Conservation (phyloP, 2,329 filamentous ascomycete genomes). For the Colletotrichum australisinense region DNA sequence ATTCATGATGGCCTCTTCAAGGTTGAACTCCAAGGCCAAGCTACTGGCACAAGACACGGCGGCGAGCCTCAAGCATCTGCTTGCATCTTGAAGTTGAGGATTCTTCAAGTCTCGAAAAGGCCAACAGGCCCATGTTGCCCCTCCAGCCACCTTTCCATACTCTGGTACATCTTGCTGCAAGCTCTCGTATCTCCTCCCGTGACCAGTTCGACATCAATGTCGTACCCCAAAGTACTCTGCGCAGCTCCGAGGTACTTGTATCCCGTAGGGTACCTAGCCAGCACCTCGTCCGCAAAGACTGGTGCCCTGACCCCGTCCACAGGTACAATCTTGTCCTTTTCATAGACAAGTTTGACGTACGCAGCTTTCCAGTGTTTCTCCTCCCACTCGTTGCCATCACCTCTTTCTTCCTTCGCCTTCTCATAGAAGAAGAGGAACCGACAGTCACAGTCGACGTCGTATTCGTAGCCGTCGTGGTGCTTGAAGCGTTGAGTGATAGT, state of each 20-base stretch:
- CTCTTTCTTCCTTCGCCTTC: slow-evolving; percentile 38
- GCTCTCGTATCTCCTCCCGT: slow-evolving; percentile 49
- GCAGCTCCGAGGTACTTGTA: slow-evolving; percentile 60
- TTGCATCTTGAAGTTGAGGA: neutral
- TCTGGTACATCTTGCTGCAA: slow-evolving; percentile 54
- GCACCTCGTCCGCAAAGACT: slow-evolving; percentile 48
- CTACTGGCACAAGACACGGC: neutral
- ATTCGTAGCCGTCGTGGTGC: slow-evolving; percentile 46
- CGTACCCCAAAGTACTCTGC: slow-evolving; percentile 57
- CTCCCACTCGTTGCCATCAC: neutral
- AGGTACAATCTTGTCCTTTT: slow-evolving; percentile 61
- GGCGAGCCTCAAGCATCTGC: neutral
- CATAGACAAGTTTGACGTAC: slow-evolving; percentile 61
- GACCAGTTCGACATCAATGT: slow-evolving; percentile 52
- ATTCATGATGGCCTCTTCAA: neutral
- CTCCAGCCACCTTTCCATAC: slow-evolving; percentile 54
- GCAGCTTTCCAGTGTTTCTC: slow-evolving; percentile 50
- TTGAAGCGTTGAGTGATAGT: slow-evolving; percentile 64
- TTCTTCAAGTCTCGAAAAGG: neutral
- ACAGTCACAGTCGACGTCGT: slow-evolving; percentile 63
- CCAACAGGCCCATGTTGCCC: slow-evolving; percentile 37
- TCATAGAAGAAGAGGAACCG: slow-evolving; percentile 61
- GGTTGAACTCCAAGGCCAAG: neutral
- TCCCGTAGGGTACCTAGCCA: slow-evolving; percentile 54
- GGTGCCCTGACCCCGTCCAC: slow-evolving; percentile 55